Base-by-base conservation (phyloP, 148 eudicot species). In the Camellia granthamiana region DNA sequence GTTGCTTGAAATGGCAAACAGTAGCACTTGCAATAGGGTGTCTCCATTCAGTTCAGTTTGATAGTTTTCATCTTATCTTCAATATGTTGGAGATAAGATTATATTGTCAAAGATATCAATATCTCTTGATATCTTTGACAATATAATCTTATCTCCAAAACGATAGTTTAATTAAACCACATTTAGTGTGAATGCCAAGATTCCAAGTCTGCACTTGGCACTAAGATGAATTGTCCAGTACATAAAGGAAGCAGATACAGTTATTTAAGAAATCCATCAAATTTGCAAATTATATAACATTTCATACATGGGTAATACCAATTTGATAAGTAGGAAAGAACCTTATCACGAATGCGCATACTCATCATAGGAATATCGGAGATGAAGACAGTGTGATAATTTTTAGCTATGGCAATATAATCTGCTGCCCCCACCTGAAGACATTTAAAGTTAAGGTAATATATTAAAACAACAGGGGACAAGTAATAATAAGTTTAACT, bases 271-370 rank as follows among this genome's bases (percentile, higher is more conserved):
- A 72, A 72, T 16, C 10, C 60, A 72, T 21, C 43, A 21, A 70
- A 13, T 72, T 12, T 21, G 51, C 44, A 52, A 56, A 52, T 23
- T 72, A 52, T 11, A 51, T 51, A 12, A 52, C 41, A 72, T 56
- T 72, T 23, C 60, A 52, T 23, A 72, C 6, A 51, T 5, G 18
- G 43, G 61, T 19, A 52, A 72, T 60, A 41, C 18, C 13, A 63
- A 76, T 12, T 18, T 66, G 3, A 16, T 14, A 23, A 63, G 62
- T 4, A 60, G 42, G 68, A 80, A 7, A 59, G 74, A 87, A 92
- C 99, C 99, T 93, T 95, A 83, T 95, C 99, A 15, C 99, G 90
- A 78, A 93, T 92, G 55, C 93, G 95, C 97, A 93, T 95, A 74
- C 99, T 95, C 99, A 95, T 93, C 69, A 78, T 72, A 64, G 99